Conservation (phyloP, 768 basidiomycete species). For the Pulveroboletus frians region DNA sequence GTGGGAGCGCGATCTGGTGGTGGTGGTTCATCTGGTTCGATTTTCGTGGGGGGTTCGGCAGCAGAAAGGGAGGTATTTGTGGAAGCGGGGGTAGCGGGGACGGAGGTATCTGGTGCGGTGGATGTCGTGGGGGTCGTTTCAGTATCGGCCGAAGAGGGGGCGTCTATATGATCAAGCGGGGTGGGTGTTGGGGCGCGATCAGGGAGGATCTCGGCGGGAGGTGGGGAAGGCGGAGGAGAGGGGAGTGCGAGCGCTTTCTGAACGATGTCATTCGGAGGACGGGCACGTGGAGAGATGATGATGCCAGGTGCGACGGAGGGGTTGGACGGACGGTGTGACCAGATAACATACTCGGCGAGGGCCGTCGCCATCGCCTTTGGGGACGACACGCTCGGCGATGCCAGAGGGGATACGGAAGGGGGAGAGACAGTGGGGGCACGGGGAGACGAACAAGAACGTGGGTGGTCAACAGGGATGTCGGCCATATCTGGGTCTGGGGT, state of each 20-base stretch:
- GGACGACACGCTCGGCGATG: conserved; percentile 4
- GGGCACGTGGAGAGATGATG: conserved; percentile 61
- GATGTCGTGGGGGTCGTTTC: conserved; percentile 49
- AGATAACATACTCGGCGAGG: conserved; percentile 50
- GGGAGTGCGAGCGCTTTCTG: conserved; percentile 48
- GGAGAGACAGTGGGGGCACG: not conserved
- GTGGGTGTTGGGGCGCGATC: conserved; percentile 5
- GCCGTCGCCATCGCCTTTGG: not conserved
- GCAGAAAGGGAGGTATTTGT: conserved; percentile 55
- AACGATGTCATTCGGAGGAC: conserved; percentile 56
- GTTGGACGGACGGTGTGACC: conserved; percentile 66
- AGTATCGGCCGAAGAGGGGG: conserved; percentile 43
- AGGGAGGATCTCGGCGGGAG: conserved; percentile 11
- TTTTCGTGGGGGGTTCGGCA: conserved; percentile 20
- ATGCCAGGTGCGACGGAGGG: conserved; percentile 63
- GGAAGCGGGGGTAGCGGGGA: conserved; percentile 52
- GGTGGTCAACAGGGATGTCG: not conserved
- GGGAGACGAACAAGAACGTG: conserved; percentile 16
- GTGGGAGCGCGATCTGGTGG: conserved; percentile 13
- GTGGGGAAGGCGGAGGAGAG: conserved; percentile 47
- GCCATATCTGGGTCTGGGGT: conserved; percentile 3
- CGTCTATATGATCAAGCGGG: conserved; percentile 20
- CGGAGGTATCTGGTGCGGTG: conserved; percentile 43
- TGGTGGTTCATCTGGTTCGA: conserved; percentile 2
- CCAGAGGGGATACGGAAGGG: conserved; percentile 1